phyloP scores from a whole-genome alignment of 2,329 filamentous ascomycete species.

The Talaromyces sp. region DNA sequence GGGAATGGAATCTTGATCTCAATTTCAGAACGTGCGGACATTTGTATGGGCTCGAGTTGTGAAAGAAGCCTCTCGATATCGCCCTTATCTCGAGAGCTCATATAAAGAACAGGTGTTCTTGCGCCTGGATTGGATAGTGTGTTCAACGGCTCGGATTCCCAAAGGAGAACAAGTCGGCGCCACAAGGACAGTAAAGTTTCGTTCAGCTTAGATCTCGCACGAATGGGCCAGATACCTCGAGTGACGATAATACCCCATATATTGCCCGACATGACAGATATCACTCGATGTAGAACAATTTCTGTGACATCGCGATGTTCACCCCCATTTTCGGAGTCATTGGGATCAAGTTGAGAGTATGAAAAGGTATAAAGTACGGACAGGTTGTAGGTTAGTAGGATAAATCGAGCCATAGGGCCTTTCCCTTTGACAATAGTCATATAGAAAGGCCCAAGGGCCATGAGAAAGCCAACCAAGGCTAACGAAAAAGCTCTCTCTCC shows the following conservation, averaged over 20 bases:
- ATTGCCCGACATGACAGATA: constrained; percentile 75
- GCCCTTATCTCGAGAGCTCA: constrained; percentile 80
- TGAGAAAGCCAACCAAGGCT: constrained; percentile 75
- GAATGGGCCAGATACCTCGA: constrained; percentile 87
- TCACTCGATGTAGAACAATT: constrained; percentile 80
- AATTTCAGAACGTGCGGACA: constrained; percentile 76
- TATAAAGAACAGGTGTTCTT: constrained; percentile 64
- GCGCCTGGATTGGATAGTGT: constrained; percentile 59
- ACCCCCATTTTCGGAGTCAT: constrained; percentile 83
- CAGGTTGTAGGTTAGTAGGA: constrained; percentile 92
- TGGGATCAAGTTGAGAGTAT: constrained; percentile 70
- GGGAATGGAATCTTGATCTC: constrained; percentile 86
- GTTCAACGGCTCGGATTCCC: constrained; percentile 81
- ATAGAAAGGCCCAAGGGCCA: constrained; percentile 79
- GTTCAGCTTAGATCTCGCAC: constrained; percentile 81
- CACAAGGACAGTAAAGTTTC: constrained; percentile 84
- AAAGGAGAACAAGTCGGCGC: constrained; percentile 90
- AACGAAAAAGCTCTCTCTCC: constrained; percentile 72
- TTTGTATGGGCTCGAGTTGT: constrained; percentile 72
- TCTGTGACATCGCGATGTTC: constrained; percentile 79
- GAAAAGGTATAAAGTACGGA: constrained; percentile 76
- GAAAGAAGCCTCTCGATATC: constrained; percentile 77
- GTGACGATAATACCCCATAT: constrained; percentile 90
- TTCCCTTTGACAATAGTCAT: constrained; percentile 81
- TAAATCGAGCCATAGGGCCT: constrained; percentile 87